Evolutionary conservation across 345 rosid genomes (phyloP), one percentile per base, ranked within the genome.

Genomic region (Laguncularia racemosa): DNA sequence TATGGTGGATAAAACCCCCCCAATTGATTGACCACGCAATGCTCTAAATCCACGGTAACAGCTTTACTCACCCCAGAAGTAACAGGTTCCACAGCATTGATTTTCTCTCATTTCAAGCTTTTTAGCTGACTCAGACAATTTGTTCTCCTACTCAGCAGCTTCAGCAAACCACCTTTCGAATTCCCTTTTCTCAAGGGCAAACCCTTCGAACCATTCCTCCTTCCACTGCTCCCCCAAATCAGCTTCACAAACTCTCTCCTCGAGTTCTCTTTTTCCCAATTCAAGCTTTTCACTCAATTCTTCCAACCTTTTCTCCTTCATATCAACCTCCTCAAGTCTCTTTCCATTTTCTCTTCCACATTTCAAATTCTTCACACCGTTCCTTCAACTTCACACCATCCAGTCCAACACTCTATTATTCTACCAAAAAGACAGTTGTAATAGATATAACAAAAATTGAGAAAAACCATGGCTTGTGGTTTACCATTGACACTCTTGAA

Each of bases 1-100:
- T 65, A 70, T 15, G 83, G 72, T 78, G 72, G 64, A 58, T 66
- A 59, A 79, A 78, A n/a, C n/a, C n/a, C n/a, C n/a, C n/a, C n/a
- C n/a, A n/a, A n/a, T 63, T 46, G 85, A 73, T 76, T 16, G 33
- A 21, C 28, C 11, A 63, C 54, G 3, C 40, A 28, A 52, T 57
- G 52, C 33, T 53, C 61, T 38, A 58, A 11, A 16, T 44, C 48
- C 6, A 4, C 9, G n/a, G 21, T 28, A 19, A 48, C 40, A 33
- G 10, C 40, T 33, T 33, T 33, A 33, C 40, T 33, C 40, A 4
- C 40, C 4, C 10, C 40, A 33, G 7, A 33, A 33, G 7, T 4
- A n/a, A 33, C 40, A 2, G 10, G 40, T 33, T 33, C 9, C 10
- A 8, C 21, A 20, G 23, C 18, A 38, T 69, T 62, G 60, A 45